These are phyloP conservation scores for Yamadazyma membranifaciens DNA, from an alignment of 1,139 yeast species.

Conservation along the genomic window DNA sequence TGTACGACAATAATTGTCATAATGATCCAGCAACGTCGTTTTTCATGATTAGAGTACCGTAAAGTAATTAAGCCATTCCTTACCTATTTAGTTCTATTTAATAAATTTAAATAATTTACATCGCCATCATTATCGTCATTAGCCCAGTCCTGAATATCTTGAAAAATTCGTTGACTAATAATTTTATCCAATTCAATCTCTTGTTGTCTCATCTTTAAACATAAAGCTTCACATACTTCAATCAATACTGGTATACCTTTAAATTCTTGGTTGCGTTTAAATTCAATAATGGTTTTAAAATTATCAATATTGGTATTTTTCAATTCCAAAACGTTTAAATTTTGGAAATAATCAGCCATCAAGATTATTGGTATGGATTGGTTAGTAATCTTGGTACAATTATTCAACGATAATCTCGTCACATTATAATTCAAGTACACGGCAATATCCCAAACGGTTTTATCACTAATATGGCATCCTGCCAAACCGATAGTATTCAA, in stretches of 20 bases:
- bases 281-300: slow-evolving; percentile 63
- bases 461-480: slow-evolving; percentile 79
- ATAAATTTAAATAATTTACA: slow-evolving; percentile 3
- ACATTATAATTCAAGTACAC: slow-evolving; percentile 52
- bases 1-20: no score
- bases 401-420: slow-evolving; percentile 73
- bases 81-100: neutral
- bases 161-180: slow-evolving; percentile 50
- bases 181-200: slow-evolving; percentile 59
- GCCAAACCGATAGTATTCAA: slow-evolving; percentile 82
- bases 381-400: slow-evolving; percentile 66
- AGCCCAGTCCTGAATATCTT: slow-evolving; percentile 60
- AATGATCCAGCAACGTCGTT: no score
- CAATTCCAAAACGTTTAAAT: slow-evolving; percentile 73
- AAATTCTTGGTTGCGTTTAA: slow-evolving; percentile 59
- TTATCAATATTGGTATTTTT: slow-evolving; percentile 63
- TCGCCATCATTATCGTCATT: slow-evolving; percentile 46
- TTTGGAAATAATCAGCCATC: slow-evolving; percentile 52
- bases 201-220: slow-evolving; percentile 57
- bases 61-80: no score
- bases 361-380: slow-evolving; percentile 65
- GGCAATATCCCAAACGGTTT: slow-evolving; percentile 79
- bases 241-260: slow-evolving; percentile 56
- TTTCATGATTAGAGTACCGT: no score
- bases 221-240: slow-evolving; percentile 74